Conservation (phyloP, 768 basidiomycete species). For the Auricularia auricula-judae region DNA sequence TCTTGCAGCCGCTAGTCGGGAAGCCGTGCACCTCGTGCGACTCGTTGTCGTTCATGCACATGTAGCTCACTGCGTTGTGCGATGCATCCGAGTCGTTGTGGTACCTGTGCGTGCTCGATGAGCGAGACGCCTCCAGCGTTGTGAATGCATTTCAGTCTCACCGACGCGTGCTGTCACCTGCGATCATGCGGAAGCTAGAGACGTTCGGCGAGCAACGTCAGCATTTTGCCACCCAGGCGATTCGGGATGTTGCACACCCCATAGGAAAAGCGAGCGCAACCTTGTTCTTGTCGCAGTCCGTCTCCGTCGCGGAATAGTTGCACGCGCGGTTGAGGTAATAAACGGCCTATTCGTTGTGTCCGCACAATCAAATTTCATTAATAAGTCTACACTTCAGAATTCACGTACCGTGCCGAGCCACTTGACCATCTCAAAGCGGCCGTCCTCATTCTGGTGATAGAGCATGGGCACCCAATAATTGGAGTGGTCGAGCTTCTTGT, state of each 20-base stretch:
- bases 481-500: neutral
- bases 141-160: neutral
- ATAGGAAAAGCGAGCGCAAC: neutral
- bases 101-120: neutral
- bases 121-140: no score
- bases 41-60: constrained; percentile 1
- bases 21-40: neutral
- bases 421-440: neutral
- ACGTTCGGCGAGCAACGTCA: neutral
- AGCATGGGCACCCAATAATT: neutral
- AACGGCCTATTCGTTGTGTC: neutral
- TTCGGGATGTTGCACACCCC: neutral
- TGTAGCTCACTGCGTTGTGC: neutral
- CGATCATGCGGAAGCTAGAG: neutral
- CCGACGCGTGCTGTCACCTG: neutral
- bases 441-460: neutral
- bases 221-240: neutral
- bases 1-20: neutral
- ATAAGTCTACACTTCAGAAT: neutral
- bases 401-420: neutral
- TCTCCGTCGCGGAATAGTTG: neutral
- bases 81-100: neutral
- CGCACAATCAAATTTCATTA: no score
- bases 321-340: neutral
- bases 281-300: neutral